These are phyloP conservation scores for Penicillium sp. DNA, from an alignment of 2,329 filamentous ascomycete species.

Conservation along the genomic window DNA sequence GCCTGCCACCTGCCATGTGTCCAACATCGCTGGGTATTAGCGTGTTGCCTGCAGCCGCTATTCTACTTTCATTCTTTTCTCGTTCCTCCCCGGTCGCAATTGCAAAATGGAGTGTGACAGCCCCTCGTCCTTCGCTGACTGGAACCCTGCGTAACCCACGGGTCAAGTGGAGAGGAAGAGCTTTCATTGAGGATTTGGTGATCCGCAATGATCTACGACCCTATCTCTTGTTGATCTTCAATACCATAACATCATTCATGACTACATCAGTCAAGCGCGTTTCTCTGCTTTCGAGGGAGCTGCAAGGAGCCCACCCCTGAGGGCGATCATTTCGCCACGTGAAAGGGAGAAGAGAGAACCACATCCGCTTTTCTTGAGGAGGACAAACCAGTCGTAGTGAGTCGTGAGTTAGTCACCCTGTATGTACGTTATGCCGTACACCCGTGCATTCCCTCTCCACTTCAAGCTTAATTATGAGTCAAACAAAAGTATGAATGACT, in stretches of 20 bases:
- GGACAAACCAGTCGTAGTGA: background rate
- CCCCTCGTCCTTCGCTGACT: background rate
- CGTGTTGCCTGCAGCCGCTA: conserved; percentile 6
- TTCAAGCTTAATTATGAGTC: background rate
- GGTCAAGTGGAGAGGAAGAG: background rate
- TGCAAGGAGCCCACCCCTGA: conserved; percentile 15
- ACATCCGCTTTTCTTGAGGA: background rate
- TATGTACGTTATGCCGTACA: background rate
- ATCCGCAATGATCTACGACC: too few species aligned
- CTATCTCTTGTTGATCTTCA: background rate
- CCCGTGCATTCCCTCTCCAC: background rate
- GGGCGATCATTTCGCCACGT: conserved; percentile 18
- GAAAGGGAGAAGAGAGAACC: background rate
- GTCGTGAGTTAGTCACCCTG: too few species aligned
- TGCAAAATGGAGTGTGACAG: conserved; percentile 6
- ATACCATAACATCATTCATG: background rate
- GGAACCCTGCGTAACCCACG: background rate
- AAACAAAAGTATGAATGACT: background rate
- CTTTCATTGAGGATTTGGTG: background rate
- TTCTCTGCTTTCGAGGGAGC: background rate
- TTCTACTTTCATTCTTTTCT: conserved; percentile 1
- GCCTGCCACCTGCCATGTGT: conserved; percentile 24
- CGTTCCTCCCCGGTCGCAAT: conserved; percentile 6
- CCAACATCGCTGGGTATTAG: conserved; percentile 16
- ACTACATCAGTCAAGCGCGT: background rate